These are phyloP conservation scores for Euphorbia peplus DNA, from an alignment of 345 rosid genomes.

Conservation along the genomic window DNA sequence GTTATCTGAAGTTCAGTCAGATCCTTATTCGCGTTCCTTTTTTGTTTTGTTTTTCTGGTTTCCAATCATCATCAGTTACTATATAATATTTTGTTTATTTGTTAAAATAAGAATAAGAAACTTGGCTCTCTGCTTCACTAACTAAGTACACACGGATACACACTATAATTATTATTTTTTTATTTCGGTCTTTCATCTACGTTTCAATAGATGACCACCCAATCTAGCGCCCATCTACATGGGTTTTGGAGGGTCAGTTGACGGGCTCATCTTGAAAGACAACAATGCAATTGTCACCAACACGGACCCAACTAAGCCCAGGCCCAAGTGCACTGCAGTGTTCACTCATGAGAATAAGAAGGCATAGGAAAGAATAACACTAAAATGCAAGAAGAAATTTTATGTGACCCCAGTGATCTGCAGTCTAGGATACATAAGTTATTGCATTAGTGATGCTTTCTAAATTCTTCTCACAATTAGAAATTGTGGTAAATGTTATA, in stretches of 20 bases:
- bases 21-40: neutral
- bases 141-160: too few species aligned
- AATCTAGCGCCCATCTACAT: neutral
- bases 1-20: neutral
- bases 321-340: too few species aligned
- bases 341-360: too few species aligned
- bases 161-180: neutral
- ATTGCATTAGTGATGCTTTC: neutral
- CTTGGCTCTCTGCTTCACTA: neutral
- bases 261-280: too few species aligned
- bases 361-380: too few species aligned
- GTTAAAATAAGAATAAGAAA: neutral
- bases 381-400: too few species aligned
- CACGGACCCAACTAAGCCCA: too few species aligned
- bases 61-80: neutral
- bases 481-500: neutral
- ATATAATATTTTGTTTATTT: neutral
- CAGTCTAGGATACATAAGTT: too few species aligned
- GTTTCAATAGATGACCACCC: neutral
- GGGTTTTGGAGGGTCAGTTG: neutral
- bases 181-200: neutral
- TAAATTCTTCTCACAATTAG: neutral
- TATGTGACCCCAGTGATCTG: too few species aligned
- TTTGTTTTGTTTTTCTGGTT: neutral
- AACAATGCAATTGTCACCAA: too few species aligned